phyloP scores from a whole-genome alignment of 768 basidiomycete species.

The Dioszegia crocea region DNA sequence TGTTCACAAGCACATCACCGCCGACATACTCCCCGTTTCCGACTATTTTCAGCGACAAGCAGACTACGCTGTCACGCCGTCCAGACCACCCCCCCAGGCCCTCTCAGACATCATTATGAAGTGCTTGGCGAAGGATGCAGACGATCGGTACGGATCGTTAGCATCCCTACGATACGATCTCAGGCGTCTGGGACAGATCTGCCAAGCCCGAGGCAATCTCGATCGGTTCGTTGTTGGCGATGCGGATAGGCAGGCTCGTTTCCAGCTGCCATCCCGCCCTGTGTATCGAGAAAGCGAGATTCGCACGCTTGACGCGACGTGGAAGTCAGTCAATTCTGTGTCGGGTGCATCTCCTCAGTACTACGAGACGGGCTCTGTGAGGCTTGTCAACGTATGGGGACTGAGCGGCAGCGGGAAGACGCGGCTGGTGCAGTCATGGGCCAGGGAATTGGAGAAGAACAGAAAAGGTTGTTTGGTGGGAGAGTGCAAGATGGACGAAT shows the following conservation, averaged over 20 bases:
- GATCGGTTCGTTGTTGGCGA: conserved; percentile 23
- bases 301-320: conserved; percentile 10
- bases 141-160: conserved; percentile 37
- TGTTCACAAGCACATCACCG: conserved; percentile 32
- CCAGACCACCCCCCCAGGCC: conserved; percentile 14
- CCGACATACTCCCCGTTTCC: conserved; percentile 10
- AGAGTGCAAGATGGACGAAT: conserved; percentile 60
- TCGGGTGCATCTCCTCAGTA: neutral
- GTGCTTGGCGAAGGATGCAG: conserved; percentile 27
- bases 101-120: conserved; percentile 35
- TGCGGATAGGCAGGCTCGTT: conserved; percentile 19
- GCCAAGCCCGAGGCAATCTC: conserved; percentile 12
- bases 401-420: conserved; percentile 27
- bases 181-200: conserved; percentile 19
- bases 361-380: neutral
- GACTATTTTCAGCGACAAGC: conserved; percentile 9
- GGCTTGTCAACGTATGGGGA: conserved; percentile 23
- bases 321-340: neutral
- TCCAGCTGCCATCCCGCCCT: conserved; percentile 14
- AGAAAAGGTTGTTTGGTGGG: conserved; percentile 14
- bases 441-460: conserved; percentile 4
- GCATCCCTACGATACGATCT: conserved; percentile 38
- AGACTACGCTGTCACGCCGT: conserved; percentile 2
- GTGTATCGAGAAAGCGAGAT: conserved; percentile 22
- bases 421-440: conserved; percentile 19